Conservation (phyloP, 2,329 filamentous ascomycete species). For the Alternaria gansuensis region DNA sequence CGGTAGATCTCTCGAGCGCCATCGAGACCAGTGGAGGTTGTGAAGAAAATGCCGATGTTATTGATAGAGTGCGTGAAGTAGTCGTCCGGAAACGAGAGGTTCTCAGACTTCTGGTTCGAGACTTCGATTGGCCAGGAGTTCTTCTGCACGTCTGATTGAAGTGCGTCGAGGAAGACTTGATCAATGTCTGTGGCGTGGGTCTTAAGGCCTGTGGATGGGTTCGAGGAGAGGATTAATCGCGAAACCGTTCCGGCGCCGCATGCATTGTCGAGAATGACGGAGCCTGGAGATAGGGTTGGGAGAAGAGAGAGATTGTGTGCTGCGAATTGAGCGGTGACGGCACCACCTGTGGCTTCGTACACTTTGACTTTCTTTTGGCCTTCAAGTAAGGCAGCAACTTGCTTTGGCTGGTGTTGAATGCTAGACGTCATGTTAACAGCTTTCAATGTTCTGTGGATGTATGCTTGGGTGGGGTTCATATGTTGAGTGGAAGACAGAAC, state of each 20-base stretch:
- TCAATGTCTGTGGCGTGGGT: conserved; percentile 48
- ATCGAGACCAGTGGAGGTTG: conserved; percentile 36
- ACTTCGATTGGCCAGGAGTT: conserved; percentile 39
- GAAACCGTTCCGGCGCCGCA: conserved; percentile 46
- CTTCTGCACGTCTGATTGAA: conserved; percentile 20
- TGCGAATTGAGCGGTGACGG: conserved; percentile 40
- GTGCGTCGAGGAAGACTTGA: conserved; percentile 37
- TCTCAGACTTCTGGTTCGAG: conserved; percentile 31
- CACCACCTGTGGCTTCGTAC: conserved; percentile 44
- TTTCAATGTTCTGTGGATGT: background rate
- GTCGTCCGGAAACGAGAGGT: conserved; percentile 36
- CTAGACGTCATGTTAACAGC: conserved; percentile 26
- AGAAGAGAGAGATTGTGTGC: conserved; percentile 41
- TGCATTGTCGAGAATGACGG: conserved; percentile 50
- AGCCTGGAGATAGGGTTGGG: conserved; percentile 34
- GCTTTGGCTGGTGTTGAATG: conserved; percentile 29
- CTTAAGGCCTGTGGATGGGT: conserved; percentile 17
- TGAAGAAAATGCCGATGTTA: conserved; percentile 55
- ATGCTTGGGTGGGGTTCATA: background rate
- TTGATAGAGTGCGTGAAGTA: conserved; percentile 54
- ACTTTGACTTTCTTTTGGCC: conserved; percentile 36
- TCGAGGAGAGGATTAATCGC: conserved; percentile 31
- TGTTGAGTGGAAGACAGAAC: background rate
- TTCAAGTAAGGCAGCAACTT: conserved; percentile 36
- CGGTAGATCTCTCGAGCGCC: conserved; percentile 53